Conservation (phyloP, 768 basidiomycete species). For the Rhodotorula sphaerocarpa region DNA sequence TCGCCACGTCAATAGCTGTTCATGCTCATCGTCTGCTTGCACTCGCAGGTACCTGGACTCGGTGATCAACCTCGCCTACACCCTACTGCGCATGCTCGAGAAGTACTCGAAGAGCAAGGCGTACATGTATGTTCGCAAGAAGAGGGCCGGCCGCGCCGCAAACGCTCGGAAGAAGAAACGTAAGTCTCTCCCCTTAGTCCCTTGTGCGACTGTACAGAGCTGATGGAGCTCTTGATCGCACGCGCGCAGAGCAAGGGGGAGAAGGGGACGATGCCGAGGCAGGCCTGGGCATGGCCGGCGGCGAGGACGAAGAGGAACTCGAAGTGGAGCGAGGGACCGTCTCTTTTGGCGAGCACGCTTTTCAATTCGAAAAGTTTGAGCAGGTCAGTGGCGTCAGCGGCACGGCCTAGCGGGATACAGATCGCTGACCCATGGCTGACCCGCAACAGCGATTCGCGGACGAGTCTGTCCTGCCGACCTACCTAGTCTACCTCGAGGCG, state of each 20-base stretch:
- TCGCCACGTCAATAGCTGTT: too few relatives aligned
- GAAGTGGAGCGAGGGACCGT: constrained; percentile 54
- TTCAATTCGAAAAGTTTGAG: constrained; percentile 87
- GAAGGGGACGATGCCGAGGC: constrained; percentile 45
- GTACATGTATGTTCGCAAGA: constrained; percentile 68
- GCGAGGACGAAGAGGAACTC: constrained; percentile 54
- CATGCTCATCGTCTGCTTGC: constrained; percentile 20
- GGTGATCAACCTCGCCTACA: constrained; percentile 72
- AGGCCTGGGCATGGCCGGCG: constrained; percentile 61
- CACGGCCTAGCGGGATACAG: constrained; percentile 8
- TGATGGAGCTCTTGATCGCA: background rate
- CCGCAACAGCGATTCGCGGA: constrained; percentile 71
- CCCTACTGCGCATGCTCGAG: constrained; percentile 81
- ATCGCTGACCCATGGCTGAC: background rate
- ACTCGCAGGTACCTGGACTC: constrained; percentile 67
- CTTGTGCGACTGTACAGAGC: background rate
- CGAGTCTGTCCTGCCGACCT: constrained; percentile 72
- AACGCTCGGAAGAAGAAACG: constrained; percentile 43
- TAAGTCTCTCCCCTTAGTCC: background rate
- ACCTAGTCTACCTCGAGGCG: constrained; percentile 69
- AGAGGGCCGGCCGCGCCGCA: constrained; percentile 51
- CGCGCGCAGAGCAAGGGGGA: constrained; percentile 4
- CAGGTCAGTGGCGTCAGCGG: constrained; percentile 51
- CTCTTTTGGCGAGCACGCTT: constrained; percentile 66
- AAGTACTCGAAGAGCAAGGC: constrained; percentile 65